A percentile compares a stretch with the other conserved stretches of the same genome.
Evolutionary conservation across 257 asterid species (phyloP).

Genomic region (Solanum neorickii): DNA sequence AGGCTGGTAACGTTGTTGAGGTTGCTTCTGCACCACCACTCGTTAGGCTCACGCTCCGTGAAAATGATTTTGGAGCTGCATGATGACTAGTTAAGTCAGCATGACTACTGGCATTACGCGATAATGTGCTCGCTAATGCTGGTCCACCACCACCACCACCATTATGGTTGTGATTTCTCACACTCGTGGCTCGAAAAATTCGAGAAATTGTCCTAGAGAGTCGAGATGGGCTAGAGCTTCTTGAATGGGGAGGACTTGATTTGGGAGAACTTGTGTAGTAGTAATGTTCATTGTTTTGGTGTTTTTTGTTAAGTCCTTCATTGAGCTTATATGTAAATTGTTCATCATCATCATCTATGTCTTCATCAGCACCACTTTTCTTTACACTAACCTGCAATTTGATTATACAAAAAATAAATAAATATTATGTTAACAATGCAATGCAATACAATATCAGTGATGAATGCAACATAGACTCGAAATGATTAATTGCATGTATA

Average conservation of each 20-base stretch:
- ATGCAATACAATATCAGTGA: background rate
- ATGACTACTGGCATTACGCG: background rate
- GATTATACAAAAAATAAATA: background rate
- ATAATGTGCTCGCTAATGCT: background rate
- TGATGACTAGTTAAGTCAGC: background rate
- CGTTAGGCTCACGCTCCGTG: slow-evolving; percentile 20
- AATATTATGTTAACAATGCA: background rate
- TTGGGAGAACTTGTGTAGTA: slow-evolving; percentile 12
- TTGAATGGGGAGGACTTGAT: slow-evolving; percentile 22
- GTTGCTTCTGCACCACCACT: slow-evolving; percentile 3
- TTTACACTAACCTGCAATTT: slow-evolving; percentile 12
- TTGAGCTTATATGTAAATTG: background rate
- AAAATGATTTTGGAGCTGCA: slow-evolving; percentile 10
- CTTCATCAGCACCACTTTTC: background rate
- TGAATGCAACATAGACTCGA: background rate
- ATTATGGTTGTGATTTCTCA: background rate
- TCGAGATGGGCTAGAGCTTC: slow-evolving; percentile 7
- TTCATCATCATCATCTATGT: slow-evolving; percentile 1
- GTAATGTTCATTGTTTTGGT: background rate
- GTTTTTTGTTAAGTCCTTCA: background rate
- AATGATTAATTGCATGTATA: background rate
- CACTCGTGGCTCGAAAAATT: slow-evolving; percentile 24
- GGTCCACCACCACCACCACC: background rate
- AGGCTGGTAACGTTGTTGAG: background rate
- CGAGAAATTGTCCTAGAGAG: slow-evolving; percentile 9